A percentile compares a stretch with the other conserved stretches of the same genome.
These are phyloP conservation scores for Cercospora sp. DNA, from an alignment of 2,329 filamentous ascomycete genomes.

Conservation along the genomic window DNA sequence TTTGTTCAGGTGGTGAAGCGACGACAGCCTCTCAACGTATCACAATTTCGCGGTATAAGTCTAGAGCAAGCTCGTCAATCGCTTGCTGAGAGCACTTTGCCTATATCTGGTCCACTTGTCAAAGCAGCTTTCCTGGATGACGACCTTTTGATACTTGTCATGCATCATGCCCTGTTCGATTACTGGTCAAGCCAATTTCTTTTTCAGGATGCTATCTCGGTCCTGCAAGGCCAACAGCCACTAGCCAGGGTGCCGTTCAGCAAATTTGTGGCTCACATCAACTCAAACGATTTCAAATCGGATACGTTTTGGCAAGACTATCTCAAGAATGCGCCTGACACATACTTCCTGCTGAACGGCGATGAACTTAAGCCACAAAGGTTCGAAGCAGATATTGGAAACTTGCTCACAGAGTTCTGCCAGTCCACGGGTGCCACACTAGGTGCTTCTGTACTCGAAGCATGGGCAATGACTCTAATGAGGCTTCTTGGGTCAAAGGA, in stretches of 20 bases:
- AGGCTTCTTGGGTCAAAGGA: not conserved
- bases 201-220: constrained; percentile 38
- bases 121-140: not conserved
- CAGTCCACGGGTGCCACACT: not conserved
- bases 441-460: not conserved
- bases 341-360: not conserved
- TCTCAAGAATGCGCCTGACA: not conserved
- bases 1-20: not conserved
- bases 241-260: not conserved
- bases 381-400: not conserved
- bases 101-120: not conserved
- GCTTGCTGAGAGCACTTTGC: not conserved
- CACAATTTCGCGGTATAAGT: not conserved
- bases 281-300: not conserved
- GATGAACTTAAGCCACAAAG: not conserved
- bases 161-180: constrained; percentile 12
- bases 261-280: not conserved
- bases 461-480: not conserved
- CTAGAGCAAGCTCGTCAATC: not conserved
- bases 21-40: not conserved
- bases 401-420: not conserved
- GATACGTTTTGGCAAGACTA: not conserved
- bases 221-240: not conserved
- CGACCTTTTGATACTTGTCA: not conserved
- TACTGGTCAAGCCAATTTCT: constrained; percentile 43